Evolutionary conservation across 495 filamentous ascomycete species (phyloP), one percentile per base, ranked within the genome.

Genomic region (Podospora appendiculata): DNA sequence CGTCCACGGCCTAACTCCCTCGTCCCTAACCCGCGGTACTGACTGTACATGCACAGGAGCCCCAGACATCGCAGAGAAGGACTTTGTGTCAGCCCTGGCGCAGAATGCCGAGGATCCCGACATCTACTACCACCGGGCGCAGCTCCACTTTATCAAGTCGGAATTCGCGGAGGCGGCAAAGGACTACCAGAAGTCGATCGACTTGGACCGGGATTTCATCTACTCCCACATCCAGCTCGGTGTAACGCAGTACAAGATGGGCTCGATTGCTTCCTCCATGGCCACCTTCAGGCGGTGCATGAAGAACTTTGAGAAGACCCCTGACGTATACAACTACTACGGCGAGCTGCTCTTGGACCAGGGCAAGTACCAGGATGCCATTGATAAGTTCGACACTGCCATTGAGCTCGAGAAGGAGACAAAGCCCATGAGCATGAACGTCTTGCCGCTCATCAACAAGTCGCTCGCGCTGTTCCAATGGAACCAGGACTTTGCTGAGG

Each of bases 171-270:
- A 94, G 47, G 93, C 93, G 11, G 90, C 92, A 18, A 95, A 93
- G 73, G 93, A 99, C 70, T 99, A 99, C 72, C 93, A 99, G 66
- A 95, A 95, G 73, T 97, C 93, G 16, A 99, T 98, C 65, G 93
- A 97, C 60, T 82, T 98, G 39, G 93, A 98, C 77, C 74, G 78
- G 42, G 84, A 87, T 50, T 98, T 98, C 70, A 98, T 98, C 74
- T 98, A 94, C 79, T 97, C 93, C 9, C 93, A 98, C 77, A 97
- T 99, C 60, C 93, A 99, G 69, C 88, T 99, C 47, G 93, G 93
- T 71, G 93, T 99, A 40, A 99, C 93, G 43, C 93, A 99, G 71
- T 99, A 99, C 74, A 99, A 99, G 83, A 94, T 96, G 89, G 94
- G 93, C 51, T 96, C 90, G 9, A 87, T 97, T 45, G 93, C 93